phyloP scores from a whole-genome alignment of 1,284 basidiomycete genomes.

The Lentinus polychrous region DNA sequence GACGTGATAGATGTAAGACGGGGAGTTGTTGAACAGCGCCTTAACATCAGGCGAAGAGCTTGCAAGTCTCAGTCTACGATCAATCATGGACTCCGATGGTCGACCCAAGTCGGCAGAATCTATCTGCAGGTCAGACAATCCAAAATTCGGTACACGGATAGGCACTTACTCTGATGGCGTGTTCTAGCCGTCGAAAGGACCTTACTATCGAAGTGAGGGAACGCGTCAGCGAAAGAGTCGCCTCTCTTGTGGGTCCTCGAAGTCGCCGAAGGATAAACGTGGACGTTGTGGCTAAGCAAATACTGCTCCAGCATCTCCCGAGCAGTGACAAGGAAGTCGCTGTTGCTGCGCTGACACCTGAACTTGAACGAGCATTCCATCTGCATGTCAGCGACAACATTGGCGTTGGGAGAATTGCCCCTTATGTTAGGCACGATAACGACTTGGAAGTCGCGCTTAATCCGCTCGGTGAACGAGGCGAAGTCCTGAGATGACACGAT shows the following conservation, averaged over 20 bases:
- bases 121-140: constrained; percentile 19
- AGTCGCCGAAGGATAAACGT: constrained; percentile 70
- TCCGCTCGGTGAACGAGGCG: constrained; percentile 73
- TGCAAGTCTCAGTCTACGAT: constrained; percentile 74
- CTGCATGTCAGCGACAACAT: constrained; percentile 38
- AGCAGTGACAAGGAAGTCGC: constrained; percentile 85
- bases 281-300: constrained; percentile 77
- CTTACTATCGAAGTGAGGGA: constrained; percentile 96
- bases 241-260: constrained; percentile 72
- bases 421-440: constrained; percentile 77
- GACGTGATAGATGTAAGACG: constrained; percentile 68
- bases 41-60: constrained; percentile 93
- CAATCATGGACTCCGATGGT: constrained; percentile 60
- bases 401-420: constrained; percentile 28
- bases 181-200: constrained; percentile 74
- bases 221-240: constrained; percentile 91
- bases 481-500: constrained; percentile 80
- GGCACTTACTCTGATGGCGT: constrained; percentile 45
- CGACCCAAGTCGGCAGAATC: constrained; percentile 73
- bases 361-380: constrained; percentile 93
- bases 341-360: constrained; percentile 89
- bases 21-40: constrained; percentile 82
- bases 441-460: constrained; percentile 93
- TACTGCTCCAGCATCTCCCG: constrained; percentile 93
- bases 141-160: constrained; percentile 5